These are phyloP conservation scores for Verticillium nubilum DNA, from an alignment of 2,329 filamentous ascomycete genomes.

Conservation along the genomic window DNA sequence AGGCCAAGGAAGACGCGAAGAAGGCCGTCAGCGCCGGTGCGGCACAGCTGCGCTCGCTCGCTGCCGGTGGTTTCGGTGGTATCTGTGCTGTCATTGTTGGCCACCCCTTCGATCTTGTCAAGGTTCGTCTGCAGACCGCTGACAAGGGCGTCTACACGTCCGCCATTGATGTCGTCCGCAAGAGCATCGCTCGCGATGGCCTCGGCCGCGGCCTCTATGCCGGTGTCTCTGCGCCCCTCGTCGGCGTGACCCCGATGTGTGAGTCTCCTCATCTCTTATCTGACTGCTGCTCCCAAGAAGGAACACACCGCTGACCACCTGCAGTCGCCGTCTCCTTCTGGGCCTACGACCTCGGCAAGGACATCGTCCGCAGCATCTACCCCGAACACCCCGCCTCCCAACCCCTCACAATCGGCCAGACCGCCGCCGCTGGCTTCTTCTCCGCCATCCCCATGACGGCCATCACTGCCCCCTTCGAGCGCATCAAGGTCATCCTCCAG, in stretches of 20 bases:
- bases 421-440: conserved; percentile 93
- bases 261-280: conserved; percentile 35
- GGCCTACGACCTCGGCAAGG: conserved; percentile 95
- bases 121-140: conserved; percentile 93
- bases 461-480: conserved; percentile 98
- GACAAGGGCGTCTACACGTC: conserved; percentile 88
- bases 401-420: conserved; percentile 75
- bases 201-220: conserved; percentile 80
- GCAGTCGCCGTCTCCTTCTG: conserved; percentile 66
- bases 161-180: conserved; percentile 86
- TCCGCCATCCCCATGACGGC: conserved; percentile 94
- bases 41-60: conserved; percentile 69
- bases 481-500: conserved; percentile 96
- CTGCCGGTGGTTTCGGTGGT: conserved; percentile 87
- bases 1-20: conserved; percentile 34
- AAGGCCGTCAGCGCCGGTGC: conserved; percentile 30
- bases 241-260: conserved; percentile 99
- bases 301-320: not conserved
- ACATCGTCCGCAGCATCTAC: conserved; percentile 67
- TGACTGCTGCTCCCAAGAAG: not conserved
- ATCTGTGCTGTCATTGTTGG: conserved; percentile 91
- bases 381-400: conserved; percentile 60
- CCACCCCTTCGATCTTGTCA: conserved; percentile 96
- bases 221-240: conserved; percentile 90
- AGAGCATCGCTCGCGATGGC: conserved; percentile 83